Base-by-base conservation (phyloP, 306 rosid species). In the Malus fusca region DNA sequence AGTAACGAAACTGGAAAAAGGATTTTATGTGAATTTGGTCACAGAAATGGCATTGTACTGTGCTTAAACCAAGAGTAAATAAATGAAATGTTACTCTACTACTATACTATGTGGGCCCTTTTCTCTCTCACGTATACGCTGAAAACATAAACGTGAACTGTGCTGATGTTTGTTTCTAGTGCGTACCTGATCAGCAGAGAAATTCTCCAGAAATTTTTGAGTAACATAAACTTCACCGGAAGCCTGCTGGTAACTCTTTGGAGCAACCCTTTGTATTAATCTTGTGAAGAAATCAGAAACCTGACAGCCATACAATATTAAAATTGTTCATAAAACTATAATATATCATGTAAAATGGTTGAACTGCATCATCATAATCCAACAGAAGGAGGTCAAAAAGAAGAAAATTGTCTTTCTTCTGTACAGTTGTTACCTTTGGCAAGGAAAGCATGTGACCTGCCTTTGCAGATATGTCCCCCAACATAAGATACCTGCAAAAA, bases 191-290 rank as follows among this genome's bases (percentile, higher is more conserved):
- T 95, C 98, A 60, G 97, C 97, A 1, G 89, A 84, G 82, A 95
- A 95, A 84, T 95, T 95, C 76, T 88, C 93, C 11, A 95, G 82
- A 88, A 95, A 95, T 74, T 95, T 95, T 58, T 31, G 86, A 67
- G 98, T 92, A 66, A 95, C 98, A 55, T 81, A 84, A 62, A 95
- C 98, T 88, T 95, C 98, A 22, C 31, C 96, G 46, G 9, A 69
- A 83, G 98, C 98, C 87, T 95, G 98, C 31, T 88, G 89, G 84
- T 95, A 95, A 87, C 98, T 95, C 88, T 95, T 95, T 42, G 98
- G 98, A 84, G 93, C 86, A 84, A 95, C 98, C 82, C 98, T 88
- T 75, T 95, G 97, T 78, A 95, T 89, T 78, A 95, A 79, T 87
- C 92, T 95, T 22, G 96, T 80, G 80, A 95, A 95, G 89, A 90